These are phyloP conservation scores for Malassezia nana DNA, from an alignment of 1,284 basidiomycete genomes.

Conservation along the genomic window DNA sequence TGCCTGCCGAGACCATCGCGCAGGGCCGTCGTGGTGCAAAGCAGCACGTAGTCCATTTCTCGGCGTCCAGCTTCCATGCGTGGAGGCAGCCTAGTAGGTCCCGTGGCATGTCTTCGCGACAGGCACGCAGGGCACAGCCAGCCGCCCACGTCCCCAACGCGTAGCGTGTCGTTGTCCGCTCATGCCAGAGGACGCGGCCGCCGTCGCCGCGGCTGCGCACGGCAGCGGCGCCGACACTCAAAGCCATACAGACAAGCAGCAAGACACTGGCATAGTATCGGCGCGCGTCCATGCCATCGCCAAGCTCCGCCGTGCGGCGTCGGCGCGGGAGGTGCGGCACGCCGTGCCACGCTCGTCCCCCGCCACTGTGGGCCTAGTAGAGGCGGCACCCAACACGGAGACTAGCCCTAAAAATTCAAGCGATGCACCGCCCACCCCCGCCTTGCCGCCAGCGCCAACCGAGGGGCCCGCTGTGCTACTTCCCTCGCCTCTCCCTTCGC, in stretches of 20 bases:
- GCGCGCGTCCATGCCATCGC: conserved; percentile 12
- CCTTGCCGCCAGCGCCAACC: background rate
- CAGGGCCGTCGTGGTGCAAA: background rate
- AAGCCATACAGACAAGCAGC: background rate
- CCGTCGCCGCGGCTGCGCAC: background rate
- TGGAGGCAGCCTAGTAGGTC: background rate
- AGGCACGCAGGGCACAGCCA: no score
- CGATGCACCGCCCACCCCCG: no score
- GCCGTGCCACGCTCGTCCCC: background rate
- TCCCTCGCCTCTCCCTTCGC: conserved; percentile 34
- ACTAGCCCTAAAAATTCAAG: no score
- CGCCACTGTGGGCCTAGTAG: background rate
- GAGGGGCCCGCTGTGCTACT: background rate
- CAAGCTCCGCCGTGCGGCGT: conserved; percentile 15
- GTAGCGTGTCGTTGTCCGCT: background rate
- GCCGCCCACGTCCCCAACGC: background rate
- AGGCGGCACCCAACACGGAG: background rate
- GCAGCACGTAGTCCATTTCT: background rate
- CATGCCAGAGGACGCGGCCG: background rate
- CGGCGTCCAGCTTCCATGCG: background rate
- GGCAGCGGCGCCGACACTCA: background rate
- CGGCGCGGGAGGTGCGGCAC: conserved; percentile 13
- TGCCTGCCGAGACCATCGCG: background rate
- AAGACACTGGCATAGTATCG: background rate
- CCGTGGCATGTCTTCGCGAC: no score